These are phyloP conservation scores for Astrocystis sublimbata DNA, from an alignment of 495 filamentous ascomycete species.

Conservation along the genomic window DNA sequence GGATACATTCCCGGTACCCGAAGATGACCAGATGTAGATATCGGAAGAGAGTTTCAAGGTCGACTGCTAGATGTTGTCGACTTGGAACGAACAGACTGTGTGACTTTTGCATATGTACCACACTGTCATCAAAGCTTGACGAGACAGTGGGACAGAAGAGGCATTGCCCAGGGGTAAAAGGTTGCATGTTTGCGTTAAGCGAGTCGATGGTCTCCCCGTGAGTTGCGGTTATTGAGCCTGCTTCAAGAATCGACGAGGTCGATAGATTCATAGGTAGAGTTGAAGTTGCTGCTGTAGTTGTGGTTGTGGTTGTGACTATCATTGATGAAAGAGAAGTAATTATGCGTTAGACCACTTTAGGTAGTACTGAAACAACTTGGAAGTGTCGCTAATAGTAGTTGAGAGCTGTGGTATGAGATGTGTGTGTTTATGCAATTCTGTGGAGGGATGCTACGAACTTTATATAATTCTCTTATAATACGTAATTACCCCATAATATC, in stretches of 20 bases:
- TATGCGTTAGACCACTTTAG: no score
- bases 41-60: constrained; percentile 35
- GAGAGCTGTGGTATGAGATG: no score
- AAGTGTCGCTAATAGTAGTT: no score
- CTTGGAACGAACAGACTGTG: constrained; percentile 37
- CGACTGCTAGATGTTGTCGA: constrained; percentile 27
- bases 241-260: constrained; percentile 17
- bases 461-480: no score
- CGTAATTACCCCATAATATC: no score
- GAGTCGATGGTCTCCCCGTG: constrained; percentile 14
- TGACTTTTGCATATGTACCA: constrained; percentile 38
- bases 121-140: constrained; percentile 26
- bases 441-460: no score
- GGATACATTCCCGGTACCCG: constrained; percentile 40
- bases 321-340: constrained; percentile 15
- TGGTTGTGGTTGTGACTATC: constrained; percentile 22
- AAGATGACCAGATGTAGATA: constrained; percentile 42
- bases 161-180: constrained; percentile 20
- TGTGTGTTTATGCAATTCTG: no score
- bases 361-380: no score
- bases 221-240: constrained; percentile 5
- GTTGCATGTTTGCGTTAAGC: constrained; percentile 14
- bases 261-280: constrained; percentile 23
- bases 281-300: constrained; percentile 16
- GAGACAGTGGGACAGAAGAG: constrained; percentile 15